Conservation (phyloP, 345 rosid species). For the Gynandropsis gynandra region DNA sequence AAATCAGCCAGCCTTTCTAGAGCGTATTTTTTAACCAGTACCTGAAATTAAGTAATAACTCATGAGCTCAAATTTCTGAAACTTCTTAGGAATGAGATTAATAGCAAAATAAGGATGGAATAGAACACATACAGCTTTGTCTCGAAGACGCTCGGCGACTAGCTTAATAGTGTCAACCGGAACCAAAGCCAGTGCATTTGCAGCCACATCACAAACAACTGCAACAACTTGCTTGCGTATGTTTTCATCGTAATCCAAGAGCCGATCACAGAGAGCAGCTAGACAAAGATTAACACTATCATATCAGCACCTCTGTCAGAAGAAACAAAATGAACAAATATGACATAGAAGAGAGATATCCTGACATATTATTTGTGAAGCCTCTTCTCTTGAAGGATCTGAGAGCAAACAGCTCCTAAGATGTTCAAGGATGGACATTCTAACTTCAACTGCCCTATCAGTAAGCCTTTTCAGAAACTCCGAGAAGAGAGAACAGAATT, state of each 20-base stretch:
- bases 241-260: constrained; percentile 94
- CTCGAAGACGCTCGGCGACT: constrained; percentile 88
- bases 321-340: background rate
- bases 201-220: constrained; percentile 78
- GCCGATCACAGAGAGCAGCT: constrained; percentile 96
- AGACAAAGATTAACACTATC: constrained; percentile 24
- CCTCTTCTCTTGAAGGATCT: constrained; percentile 64
- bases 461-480: constrained; percentile 92
- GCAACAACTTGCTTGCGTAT: constrained; percentile 92
- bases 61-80: constrained; percentile 15
- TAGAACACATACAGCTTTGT: constrained; percentile 71
- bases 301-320: constrained; percentile 8
- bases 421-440: constrained; percentile 83
- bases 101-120: constrained; percentile 18
- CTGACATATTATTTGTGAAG: constrained; percentile 76
- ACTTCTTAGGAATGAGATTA: constrained; percentile 14
- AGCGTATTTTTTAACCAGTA: constrained; percentile 73
- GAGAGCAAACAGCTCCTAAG: constrained; percentile 75
- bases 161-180: constrained; percentile 70
- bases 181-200: constrained; percentile 49
- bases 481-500: constrained; percentile 71
- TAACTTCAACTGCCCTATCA: constrained; percentile 79
- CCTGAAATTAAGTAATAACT: constrained; percentile 36
- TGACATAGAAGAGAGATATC: constrained; percentile 18
- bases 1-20: constrained; percentile 88